Evolutionary conservation across 2,329 filamentous ascomycete species (phyloP).

Genomic region (Aspergillus intermedius): DNA sequence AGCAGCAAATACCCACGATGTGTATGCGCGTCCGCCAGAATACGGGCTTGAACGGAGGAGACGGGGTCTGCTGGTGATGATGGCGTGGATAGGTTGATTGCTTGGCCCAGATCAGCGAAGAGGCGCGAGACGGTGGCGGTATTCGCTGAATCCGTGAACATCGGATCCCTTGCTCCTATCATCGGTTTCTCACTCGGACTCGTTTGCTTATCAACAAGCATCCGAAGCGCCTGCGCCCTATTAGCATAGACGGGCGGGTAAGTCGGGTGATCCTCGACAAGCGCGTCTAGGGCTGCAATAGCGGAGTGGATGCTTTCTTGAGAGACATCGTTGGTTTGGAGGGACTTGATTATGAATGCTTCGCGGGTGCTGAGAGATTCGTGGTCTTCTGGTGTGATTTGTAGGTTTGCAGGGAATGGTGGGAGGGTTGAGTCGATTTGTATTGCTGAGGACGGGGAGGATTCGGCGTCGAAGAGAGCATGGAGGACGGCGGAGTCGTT

Average conservation of each 20-base stretch:
- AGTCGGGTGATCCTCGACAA: slow-evolving; percentile 39
- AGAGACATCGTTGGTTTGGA: slow-evolving; percentile 21
- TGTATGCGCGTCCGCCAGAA: slow-evolving; percentile 50
- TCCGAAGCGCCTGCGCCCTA: slow-evolving; percentile 45
- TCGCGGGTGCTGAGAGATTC: slow-evolving; percentile 33
- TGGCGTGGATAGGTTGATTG: slow-evolving; percentile 43
- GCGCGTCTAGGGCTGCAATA: slow-evolving; percentile 33
- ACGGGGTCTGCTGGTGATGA: slow-evolving; percentile 33
- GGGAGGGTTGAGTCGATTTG: slow-evolving; percentile 35
- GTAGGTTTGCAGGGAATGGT: slow-evolving; percentile 30
- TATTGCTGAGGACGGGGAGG: slow-evolving; percentile 32
- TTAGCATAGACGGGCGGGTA: slow-evolving; percentile 53
- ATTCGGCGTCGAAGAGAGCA: slow-evolving; percentile 43
- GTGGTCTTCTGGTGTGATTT: slow-evolving; percentile 33
- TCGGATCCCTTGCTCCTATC: slow-evolving; percentile 10
- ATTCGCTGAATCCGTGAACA: slow-evolving; percentile 20
- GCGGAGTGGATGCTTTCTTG: slow-evolving; percentile 23
- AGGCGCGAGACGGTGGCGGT: slow-evolving; percentile 17
- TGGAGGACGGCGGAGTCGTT: slow-evolving; percentile 42
- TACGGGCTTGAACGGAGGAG: slow-evolving; percentile 42
- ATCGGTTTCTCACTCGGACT: slow-evolving; percentile 2
- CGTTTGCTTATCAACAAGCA: slow-evolving; percentile 24
- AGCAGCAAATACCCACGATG: slow-evolving; percentile 46
- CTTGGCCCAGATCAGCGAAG: slow-evolving; percentile 33
- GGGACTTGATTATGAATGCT: slow-evolving; percentile 33